phyloP scores from a whole-genome alignment of 139 green algal genomes.

The Coccomyxa sp. region DNA sequence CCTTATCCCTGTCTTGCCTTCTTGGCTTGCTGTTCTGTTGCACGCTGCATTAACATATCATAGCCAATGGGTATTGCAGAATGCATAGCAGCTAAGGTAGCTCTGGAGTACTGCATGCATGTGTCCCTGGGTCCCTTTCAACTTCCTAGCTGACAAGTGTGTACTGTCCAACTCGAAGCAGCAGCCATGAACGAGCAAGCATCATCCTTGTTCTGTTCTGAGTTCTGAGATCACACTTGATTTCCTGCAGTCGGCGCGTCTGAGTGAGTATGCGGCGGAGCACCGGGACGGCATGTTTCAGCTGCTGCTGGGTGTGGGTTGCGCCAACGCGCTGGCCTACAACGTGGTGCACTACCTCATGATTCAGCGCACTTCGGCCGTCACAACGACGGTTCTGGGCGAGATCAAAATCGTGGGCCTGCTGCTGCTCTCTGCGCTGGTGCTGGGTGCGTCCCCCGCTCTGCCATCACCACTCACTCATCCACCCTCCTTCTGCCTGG shows the following conservation, averaged over 20 bases:
- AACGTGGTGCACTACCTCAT: slow-evolving; percentile 41
- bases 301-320: slow-evolving; percentile 3
- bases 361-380: slow-evolving; percentile 44
- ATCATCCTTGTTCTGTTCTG: no score
- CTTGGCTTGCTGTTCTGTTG: no score
- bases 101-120: no score
- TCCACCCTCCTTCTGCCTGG: background rate
- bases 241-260: slow-evolving; percentile 6
- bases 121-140: no score
- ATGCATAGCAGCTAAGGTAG: no score
- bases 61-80: no score
- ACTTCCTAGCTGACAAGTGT: no score
- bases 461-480: background rate
- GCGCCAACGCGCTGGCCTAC: slow-evolving; percentile 14
- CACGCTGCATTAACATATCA: no score
- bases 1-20: no score
- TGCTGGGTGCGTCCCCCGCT: slow-evolving; percentile 37
- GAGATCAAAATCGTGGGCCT: slow-evolving; percentile 57
- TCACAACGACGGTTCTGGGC: slow-evolving; percentile 55
- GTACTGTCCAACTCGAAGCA: no score
- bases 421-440: slow-evolving; percentile 39
- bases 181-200: no score
- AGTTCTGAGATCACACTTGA: background rate
- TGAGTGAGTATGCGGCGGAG: background rate
- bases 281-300: background rate